Evolutionary conservation across 2,329 filamentous ascomycete genomes (phyloP).

Genomic region (Colletotrichum eleusines): DNA sequence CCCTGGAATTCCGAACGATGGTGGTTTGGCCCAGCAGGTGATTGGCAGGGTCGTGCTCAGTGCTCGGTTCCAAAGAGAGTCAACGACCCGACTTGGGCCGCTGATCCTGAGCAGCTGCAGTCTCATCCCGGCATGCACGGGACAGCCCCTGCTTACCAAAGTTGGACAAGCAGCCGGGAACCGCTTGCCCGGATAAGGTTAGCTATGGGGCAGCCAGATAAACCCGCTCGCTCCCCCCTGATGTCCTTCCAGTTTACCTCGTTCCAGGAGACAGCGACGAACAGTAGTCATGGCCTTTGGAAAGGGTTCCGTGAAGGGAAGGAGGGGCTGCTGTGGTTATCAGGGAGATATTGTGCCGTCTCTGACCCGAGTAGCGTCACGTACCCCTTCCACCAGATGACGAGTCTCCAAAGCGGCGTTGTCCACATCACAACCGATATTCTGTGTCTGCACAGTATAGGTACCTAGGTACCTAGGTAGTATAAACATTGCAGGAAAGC

Average conservation of each 20-base stretch:
- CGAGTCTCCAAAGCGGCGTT: no score
- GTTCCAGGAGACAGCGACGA: slow-evolving; percentile 9
- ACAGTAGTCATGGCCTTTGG: background rate
- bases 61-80: no score
- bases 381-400: background rate
- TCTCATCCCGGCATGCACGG: no score
- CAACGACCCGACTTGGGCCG: no score
- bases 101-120: no score
- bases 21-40: background rate
- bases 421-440: background rate
- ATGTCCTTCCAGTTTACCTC: slow-evolving; percentile 19
- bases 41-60: no score
- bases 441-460: slow-evolving; percentile 2
- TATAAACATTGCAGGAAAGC: slow-evolving; percentile 13
- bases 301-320: no score
- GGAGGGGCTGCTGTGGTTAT: background rate
- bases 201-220: slow-evolving; percentile 9
- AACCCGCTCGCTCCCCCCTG: no score
- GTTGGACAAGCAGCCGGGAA: slow-evolving; percentile 14
- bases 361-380: background rate
- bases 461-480: background rate
- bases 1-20: slow-evolving; percentile 2
- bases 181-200: slow-evolving; percentile 37
- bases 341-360: background rate
- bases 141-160: slow-evolving; percentile 29